Evolutionary conservation across 371 early-diverging fungal genomes (phyloP).

Genomic region (Syncephalastrum monosporum): DNA sequence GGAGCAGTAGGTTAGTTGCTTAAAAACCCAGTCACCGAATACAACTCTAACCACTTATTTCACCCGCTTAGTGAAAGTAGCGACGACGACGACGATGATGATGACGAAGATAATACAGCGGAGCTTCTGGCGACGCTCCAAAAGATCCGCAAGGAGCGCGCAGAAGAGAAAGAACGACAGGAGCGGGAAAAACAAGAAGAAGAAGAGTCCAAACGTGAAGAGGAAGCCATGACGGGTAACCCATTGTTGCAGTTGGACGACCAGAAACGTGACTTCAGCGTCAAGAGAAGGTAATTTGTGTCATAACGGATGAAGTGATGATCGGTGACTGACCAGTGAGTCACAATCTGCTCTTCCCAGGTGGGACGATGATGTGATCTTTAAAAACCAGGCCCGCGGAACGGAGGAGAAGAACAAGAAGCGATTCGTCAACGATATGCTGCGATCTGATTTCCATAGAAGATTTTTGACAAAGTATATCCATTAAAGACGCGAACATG

Average conservation of each 20-base stretch:
- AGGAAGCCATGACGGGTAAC: conserved; percentile 74
- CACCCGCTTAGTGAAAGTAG: conserved; percentile 12
- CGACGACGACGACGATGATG: conserved; percentile 60
- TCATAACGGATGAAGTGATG: not conserved
- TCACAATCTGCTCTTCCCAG: conserved; percentile 19
- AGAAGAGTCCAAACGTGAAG: conserved; percentile 53
- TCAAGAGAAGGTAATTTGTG: conserved; percentile 73
- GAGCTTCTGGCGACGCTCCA: conserved; percentile 89
- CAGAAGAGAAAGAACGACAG: conserved; percentile 88
- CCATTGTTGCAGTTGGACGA: conserved; percentile 68
- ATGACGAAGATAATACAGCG: conserved; percentile 93
- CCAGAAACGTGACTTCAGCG: conserved; percentile 72
- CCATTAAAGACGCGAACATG: conserved; percentile 38
- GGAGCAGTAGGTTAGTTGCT: conserved; percentile 18
- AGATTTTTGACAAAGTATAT: conserved; percentile 93
- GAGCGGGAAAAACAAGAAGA: conserved; percentile 61
- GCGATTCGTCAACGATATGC: conserved; percentile 94
- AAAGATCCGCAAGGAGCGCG: conserved; percentile 93
- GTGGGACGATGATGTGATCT: conserved; percentile 98
- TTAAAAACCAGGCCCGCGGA: conserved; percentile 93
- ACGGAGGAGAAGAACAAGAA: conserved; percentile 85
- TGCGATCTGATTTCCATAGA: conserved; percentile 94
- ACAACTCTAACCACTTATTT: not conserved
- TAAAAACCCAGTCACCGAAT: not conserved
- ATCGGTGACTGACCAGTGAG: conserved; percentile 9